A percentile compares a stretch with the other conserved stretches of the same genome.
phyloP scores from a whole-genome alignment of 148 eudicot species.

The Camellia sinensis region DNA sequence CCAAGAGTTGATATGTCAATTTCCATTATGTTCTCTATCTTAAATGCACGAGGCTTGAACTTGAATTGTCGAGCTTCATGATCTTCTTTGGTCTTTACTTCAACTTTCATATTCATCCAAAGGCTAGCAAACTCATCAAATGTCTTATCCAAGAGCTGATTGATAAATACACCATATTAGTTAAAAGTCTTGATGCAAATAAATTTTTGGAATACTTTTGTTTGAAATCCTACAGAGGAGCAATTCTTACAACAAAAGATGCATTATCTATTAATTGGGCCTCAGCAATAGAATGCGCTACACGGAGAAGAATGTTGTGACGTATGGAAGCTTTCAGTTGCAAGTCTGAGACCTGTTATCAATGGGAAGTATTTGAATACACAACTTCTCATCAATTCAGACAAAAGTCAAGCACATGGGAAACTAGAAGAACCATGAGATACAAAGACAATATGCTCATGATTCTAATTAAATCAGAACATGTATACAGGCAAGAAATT shows the following conservation, averaged over 20 bases:
- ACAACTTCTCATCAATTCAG: not conserved
- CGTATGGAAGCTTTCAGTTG: constrained; percentile 50
- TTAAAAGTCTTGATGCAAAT: not conserved
- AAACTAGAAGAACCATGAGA: not conserved
- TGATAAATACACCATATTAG: constrained; percentile 12
- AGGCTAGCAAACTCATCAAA: constrained; percentile 59
- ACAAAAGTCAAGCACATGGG: not conserved
- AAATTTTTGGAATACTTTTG: not conserved
- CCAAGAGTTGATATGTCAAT: constrained; percentile 58
- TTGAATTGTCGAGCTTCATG: constrained; percentile 62
- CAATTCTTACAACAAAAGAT: constrained; percentile 51
- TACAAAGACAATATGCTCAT: constrained; percentile 4
- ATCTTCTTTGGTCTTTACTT: constrained; percentile 50
- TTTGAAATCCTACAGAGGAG: not conserved
- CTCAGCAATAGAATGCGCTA: constrained; percentile 51
- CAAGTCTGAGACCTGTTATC: constrained; percentile 46
- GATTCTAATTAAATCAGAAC: not conserved
- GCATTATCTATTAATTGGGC: constrained; percentile 50
- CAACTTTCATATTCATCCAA: constrained; percentile 74
- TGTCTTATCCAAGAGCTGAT: constrained; percentile 62
- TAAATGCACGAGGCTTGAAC: constrained; percentile 81
- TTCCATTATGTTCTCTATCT: constrained; percentile 63
- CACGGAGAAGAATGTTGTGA: constrained; percentile 57
- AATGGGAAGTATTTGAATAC: not conserved
- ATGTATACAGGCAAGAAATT: not conserved